Evolutionary conservation across 139 green algal species (phyloP), one percentile per base, ranked within the genome.

Genomic region (Chlorella sorokiniana): DNA sequence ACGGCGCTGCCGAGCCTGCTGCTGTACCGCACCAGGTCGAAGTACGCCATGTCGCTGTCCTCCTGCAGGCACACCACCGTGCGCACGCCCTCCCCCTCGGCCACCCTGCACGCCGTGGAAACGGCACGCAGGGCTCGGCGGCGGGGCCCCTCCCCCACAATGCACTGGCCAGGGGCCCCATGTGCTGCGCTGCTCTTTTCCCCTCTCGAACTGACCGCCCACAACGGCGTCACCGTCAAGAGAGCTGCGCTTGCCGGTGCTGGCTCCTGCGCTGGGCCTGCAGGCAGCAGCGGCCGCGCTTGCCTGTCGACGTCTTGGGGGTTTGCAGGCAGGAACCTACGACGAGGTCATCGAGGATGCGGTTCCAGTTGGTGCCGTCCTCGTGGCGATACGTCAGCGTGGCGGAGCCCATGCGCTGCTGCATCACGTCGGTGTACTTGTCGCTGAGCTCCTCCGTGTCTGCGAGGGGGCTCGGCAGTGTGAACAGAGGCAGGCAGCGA

Each of bases 291-390:
- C 56, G n/a, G 23, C 23, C 22, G 56, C 56, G 18, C 65, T 31
- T 29, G 89, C 83, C 41, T 86, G 85, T 97, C 94, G 38, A 96
- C 86, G 72, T 98, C 95, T 79, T 85, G 41, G 90, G 67, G 0
- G 84, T 94, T 81, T 98, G 95, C 38, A 94, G 90, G 82, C 96
- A 99, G 41, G 89, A 95, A 31, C 96, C 96, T 35, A 99, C 96
- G 38, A 98, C 96, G 22, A 99, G 69, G 81, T 98, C 92, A 25
- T 94, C 90, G 48, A 95, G 69, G 33, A 99, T 91, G 25, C 86
- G 69, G 69, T 92, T 92, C 84, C 91, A 99, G 84, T 98, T 98
- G 73, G 98, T 94, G 48, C 78, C 96, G 0, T 91, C 76, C 83
- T 98, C 95, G 81, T 99, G 96, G 14, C 90, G 67, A 82, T 98